Evolutionary conservation across 257 asterid species (phyloP), one percentile per base, ranked within the genome.

Genomic region (Anisodus tanguticus): DNA sequence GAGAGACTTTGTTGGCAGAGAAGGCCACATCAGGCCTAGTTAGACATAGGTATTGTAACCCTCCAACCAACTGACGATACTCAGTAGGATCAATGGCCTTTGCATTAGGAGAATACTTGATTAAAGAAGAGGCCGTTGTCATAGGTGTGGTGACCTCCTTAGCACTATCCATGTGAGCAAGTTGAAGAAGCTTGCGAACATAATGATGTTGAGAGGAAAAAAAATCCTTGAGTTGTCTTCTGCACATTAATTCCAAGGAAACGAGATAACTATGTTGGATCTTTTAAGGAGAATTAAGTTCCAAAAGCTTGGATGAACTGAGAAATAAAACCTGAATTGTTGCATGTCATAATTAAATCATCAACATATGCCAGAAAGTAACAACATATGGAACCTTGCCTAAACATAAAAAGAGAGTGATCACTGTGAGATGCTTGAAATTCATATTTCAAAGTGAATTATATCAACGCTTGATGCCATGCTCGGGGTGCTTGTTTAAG

Each of bases 191-290:
- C 10, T 70, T 37, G 5, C 7, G 10, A 12, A 43, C 45, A 35
- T 83, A 58, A 7, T 83, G n/a, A 3, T 41, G 43, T 60, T 83
- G 74, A 16, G 82, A 55, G 35, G 35, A 71, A 15, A 5, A 83
- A 39, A 7, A 70, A 1, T 4, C 85, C 85, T 4, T 11, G 7
- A 10, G 11, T 0, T 1, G 41, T 55, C 26, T 70, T 26, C 19
- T 11, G 12, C 15, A 83, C 49, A 37, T 83, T 62, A 4, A 57
- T 15, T 2, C 69, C 82, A 6, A 83, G 57, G 12, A 83, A 83
- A 57, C 55, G 43, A 71, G 22, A 8, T 17, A 83, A 19, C 0
- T 8, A 1, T 4, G 9, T 59, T 0, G 43, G 19, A 43, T 57
- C 59, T 22, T 71, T 54, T 6, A 83, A 2, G 3, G 82, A 51